Evolutionary conservation across 306 rosid genomes (phyloP).

Genomic region (apple (Malus domestica)): ASM211411v1 NC_041805.1:26915001-26915500

Average conservation of each 20-base stretch:
- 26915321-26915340: not conserved
- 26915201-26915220: not conserved
- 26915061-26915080: slow-evolving; percentile 9
- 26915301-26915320: not conserved
- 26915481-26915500: too few relatives aligned
- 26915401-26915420: not conserved
- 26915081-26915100: slow-evolving; percentile 24
- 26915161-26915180: slow-evolving; percentile 1
- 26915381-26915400: not conserved
- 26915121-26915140: slow-evolving; percentile 19
- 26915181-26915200: not conserved
- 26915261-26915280: not conserved
- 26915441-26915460: too few relatives aligned
- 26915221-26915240: not conserved
- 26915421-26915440: not conserved
- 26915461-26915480: too few relatives aligned
- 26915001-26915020: slow-evolving; percentile 1
- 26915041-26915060: slow-evolving; percentile 26
- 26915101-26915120: slow-evolving; percentile 34
- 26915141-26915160: slow-evolving; percentile 42
- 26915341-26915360: not conserved
- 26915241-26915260: not conserved
- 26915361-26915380: not conserved
- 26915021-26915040: not conserved
- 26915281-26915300: not conserved